A percentile compares a stretch with the other conserved stretches of the same genome.
These are phyloP conservation scores for Fusarium stilboides DNA, from an alignment of 2,329 filamentous ascomycete species.

Conservation along the genomic window DNA sequence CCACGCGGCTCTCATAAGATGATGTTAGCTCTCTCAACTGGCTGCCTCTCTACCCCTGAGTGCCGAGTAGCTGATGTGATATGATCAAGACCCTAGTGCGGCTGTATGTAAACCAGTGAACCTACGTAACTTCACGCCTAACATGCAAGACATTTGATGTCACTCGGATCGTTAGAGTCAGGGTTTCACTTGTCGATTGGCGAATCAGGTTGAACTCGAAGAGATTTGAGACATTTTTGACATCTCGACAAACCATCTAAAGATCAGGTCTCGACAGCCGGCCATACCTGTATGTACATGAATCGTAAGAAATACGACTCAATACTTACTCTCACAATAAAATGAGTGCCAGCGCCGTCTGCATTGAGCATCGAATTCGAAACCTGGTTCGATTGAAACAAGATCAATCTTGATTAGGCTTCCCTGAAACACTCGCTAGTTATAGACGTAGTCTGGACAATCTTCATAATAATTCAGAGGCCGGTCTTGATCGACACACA, in stretches of 20 bases:
- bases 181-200: neutral
- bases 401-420: constrained; percentile 25
- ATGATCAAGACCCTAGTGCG: constrained; percentile 1
- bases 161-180: neutral
- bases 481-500: constrained; percentile 22
- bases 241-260: neutral
- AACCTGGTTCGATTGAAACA: neutral
- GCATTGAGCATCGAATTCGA: neutral
- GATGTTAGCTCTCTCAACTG: constrained; percentile 1
- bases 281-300: constrained; percentile 1
- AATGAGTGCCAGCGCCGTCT: neutral
- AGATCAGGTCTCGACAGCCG: neutral
- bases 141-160: constrained; percentile 2
- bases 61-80: neutral
- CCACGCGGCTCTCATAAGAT: constrained; percentile 12
- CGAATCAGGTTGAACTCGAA: neutral
- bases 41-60: constrained; percentile 35
- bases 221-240: constrained; percentile 6
- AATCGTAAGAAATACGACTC: neutral
- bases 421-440: constrained; percentile 24
- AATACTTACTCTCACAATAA: neutral
- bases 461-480: constrained; percentile 26
- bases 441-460: constrained; percentile 18
- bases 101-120: constrained; percentile 4
- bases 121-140: neutral